phyloP scores from a whole-genome alignment of 441 rosid genomes.

The Dalechampia spathulata region DNA sequence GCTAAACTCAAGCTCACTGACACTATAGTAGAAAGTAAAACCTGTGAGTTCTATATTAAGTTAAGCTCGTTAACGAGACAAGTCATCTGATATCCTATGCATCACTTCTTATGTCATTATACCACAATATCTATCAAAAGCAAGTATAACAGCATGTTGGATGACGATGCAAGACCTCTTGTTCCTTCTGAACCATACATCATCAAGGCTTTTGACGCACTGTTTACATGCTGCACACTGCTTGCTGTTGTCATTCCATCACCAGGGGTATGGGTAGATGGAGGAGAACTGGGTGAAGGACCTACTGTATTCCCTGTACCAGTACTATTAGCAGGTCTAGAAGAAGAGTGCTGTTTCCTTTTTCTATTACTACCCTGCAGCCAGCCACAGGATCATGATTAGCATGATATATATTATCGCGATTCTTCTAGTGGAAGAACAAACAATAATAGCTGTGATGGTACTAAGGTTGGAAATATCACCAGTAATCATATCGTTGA shows the following conservation, averaged over 20 bases:
- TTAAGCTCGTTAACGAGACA: too few species aligned
- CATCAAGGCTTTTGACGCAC: slow-evolving; percentile 38
- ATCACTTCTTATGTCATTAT: too few species aligned
- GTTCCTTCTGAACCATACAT: slow-evolving; percentile 40
- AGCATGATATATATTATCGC: background rate
- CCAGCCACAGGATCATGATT: slow-evolving; percentile 11
- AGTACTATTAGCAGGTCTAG: slow-evolving; percentile 61
- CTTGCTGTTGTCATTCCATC: slow-evolving; percentile 48
- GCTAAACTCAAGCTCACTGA: too few species aligned
- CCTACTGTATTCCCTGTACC: slow-evolving; percentile 62
- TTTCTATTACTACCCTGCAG: slow-evolving; percentile 46
- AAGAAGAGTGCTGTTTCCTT: slow-evolving; percentile 58
- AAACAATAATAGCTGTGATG: too few species aligned
- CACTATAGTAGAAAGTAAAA: too few species aligned
- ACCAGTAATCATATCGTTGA: too few species aligned
- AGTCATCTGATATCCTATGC: too few species aligned
- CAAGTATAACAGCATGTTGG: slow-evolving; percentile 43
- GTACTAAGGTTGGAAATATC: too few species aligned
- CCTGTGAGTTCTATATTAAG: too few species aligned
- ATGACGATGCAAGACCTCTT: slow-evolving; percentile 43
- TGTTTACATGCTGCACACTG: slow-evolving; percentile 38
- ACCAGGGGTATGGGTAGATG: slow-evolving; percentile 64
- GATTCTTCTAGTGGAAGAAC: slow-evolving; percentile 1
- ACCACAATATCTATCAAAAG: too few species aligned
- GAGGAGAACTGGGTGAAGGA: slow-evolving; percentile 59